Percentiles rank a stretch among this genome's conserved stretches.
Conservation (phyloP, 371 early-diverging fungal species). For the Lichtheimia ramosa region DNA sequence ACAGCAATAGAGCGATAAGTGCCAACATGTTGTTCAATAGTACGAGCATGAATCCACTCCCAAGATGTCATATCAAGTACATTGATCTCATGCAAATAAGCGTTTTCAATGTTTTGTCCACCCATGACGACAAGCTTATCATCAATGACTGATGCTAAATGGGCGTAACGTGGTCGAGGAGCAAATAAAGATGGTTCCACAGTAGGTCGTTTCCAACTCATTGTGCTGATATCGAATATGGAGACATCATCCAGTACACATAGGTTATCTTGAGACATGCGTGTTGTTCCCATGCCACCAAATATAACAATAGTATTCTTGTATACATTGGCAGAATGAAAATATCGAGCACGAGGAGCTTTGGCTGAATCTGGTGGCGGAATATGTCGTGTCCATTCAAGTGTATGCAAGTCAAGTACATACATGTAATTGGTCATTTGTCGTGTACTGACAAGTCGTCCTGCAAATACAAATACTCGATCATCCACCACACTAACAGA, state of each 20-base stretch:
- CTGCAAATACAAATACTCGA: conserved; percentile 73
- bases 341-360: conserved; percentile 67
- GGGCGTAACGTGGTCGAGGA: conserved; percentile 79
- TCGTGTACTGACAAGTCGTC: conserved; percentile 64
- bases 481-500: conserved; percentile 68
- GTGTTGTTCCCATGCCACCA: conserved; percentile 61
- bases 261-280: conserved; percentile 34
- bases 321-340: conserved; percentile 73
- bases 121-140: conserved; percentile 69
- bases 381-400: conserved; percentile 60
- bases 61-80: conserved; percentile 67
- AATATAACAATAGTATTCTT: conserved; percentile 44
- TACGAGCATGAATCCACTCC: conserved; percentile 66
- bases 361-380: conserved; percentile 38
- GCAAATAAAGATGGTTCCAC: conserved; percentile 49
- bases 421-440: conserved; percentile 74
- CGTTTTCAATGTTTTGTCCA: conserved; percentile 77
- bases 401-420: conserved; percentile 61
- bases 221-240: conserved; percentile 62
- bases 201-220: conserved; percentile 58
- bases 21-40: conserved; percentile 73
- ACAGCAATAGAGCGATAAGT: conserved; percentile 77
- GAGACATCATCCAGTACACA: conserved; percentile 72
- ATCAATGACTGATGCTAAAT: conserved; percentile 59
- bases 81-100: conserved; percentile 76